phyloP scores from a whole-genome alignment of 192 early-diverging fungal species.

The Coemansia sp. region DNA sequence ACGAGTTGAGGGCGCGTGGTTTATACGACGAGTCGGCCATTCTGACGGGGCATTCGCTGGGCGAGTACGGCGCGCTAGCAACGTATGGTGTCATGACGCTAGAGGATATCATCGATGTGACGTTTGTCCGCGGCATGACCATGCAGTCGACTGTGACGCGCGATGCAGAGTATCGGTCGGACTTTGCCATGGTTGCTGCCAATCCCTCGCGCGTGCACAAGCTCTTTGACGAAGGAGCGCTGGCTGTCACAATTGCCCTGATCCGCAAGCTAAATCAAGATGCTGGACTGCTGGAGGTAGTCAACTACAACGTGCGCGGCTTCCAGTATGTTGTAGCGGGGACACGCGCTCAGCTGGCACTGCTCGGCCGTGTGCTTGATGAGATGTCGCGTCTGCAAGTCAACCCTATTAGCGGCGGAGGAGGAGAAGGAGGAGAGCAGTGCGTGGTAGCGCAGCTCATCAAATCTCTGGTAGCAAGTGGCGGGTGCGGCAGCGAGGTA shows the following conservation, averaged over 20 bases:
- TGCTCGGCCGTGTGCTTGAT: constrained; percentile 80
- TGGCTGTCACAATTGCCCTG: constrained; percentile 62
- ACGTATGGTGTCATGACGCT: constrained; percentile 81
- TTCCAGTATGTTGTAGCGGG: constrained; percentile 97
- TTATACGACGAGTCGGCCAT: constrained; percentile 77
- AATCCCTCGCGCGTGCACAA: constrained; percentile 87
- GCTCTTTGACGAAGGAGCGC: constrained; percentile 75
- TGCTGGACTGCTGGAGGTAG: constrained; percentile 85
- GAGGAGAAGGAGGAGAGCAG: no score
- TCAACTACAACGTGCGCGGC: constrained; percentile 97
- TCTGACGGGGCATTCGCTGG: constrained; percentile 93
- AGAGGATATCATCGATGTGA: constrained; percentile 86
- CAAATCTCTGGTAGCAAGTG: constrained; percentile 54
- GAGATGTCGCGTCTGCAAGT: constrained; percentile 67
- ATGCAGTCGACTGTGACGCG: constrained; percentile 94
- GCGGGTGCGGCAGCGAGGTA: constrained; percentile 61
- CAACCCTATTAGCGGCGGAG: background rate
- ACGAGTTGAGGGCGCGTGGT: constrained; percentile 81
- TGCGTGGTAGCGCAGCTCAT: constrained; percentile 68
- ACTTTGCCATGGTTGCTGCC: constrained; percentile 95
- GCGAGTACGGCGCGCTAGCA: constrained; percentile 93
- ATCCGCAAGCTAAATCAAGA: constrained; percentile 50
- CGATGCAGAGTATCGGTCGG: constrained; percentile 76
- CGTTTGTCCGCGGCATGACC: constrained; percentile 98
- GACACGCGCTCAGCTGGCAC: constrained; percentile 72